A percentile compares a stretch with the other conserved stretches of the same genome.
These are phyloP conservation scores for Phytophthora uliginosa DNA, from an alignment of 352 stramenopile genomes.

Conservation along the genomic window DNA sequence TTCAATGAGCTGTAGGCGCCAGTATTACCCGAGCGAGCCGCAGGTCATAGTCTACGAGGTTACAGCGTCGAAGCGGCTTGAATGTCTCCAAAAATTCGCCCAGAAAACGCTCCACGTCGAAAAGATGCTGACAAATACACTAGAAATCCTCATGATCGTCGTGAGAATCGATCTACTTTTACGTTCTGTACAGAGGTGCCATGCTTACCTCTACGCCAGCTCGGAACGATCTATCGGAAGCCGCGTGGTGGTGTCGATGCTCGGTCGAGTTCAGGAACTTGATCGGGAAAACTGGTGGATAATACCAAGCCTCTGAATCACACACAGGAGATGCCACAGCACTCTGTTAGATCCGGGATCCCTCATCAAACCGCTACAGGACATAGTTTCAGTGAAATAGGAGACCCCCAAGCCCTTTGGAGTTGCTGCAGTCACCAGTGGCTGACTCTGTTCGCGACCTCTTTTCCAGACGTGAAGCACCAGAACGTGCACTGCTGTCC, in stretches of 20 bases:
- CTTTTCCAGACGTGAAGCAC: constrained; percentile 34
- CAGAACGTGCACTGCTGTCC: constrained; percentile 49
- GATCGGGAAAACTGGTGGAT: constrained; percentile 50
- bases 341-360: constrained; percentile 3
- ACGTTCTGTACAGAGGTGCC: background rate
- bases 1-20: background rate
- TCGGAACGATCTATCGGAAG: constrained; percentile 1
- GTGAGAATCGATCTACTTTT: background rate
- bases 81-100: constrained; percentile 58
- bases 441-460: background rate
- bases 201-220: constrained; percentile 30
- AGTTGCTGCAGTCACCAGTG: background rate
- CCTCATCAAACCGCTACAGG: background rate
- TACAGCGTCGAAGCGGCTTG: constrained; percentile 41
- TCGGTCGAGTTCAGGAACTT: constrained; percentile 31
- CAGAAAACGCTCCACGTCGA: constrained; percentile 72
- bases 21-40: constrained; percentile 54
- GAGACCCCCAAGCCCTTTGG: constrained; percentile 28
- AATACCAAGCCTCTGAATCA: constrained; percentile 49
- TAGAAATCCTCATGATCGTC: constrained; percentile 8
- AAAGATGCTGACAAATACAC: constrained; percentile 57
- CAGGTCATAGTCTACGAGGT: constrained; percentile 76
- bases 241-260: background rate
- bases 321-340: background rate
- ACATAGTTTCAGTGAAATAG: constrained; percentile 43